Evolutionary conservation across 176 grass and related monocot species (phyloP), one percentile per base, ranked within the genome.

Genomic region (Carex parvula): DNA sequence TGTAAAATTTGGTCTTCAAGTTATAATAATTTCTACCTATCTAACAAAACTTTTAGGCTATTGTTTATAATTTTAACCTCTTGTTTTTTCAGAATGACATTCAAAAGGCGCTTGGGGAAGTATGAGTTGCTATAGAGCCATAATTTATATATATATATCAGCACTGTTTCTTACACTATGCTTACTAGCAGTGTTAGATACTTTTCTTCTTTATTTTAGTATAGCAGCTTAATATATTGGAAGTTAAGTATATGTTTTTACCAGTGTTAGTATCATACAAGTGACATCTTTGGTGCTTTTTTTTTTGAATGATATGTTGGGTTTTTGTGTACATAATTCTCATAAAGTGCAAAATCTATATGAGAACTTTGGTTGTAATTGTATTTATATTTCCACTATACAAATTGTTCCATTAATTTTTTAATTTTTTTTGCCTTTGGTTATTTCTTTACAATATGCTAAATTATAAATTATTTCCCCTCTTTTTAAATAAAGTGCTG

Each of bases 81-180:
- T 76, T 15, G n/a, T n/a, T 20, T 80, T 84, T 90, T 55, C 92
- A 98, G 95, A 91, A 91, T 55, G 90, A 94, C 52, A 93, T 98
- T 20, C 86, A 77, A 61, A 98, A 94, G 84, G 89, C 89, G 8
- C 81, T 98, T 52, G 95, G 86, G 26, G 41, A 83, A 46, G 0
- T 17, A 64, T 66, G 41, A 82, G 18, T 20, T 44, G 33, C 13
- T 82, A 48, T 55, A 55, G 13, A 16, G 14, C 46, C 42, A 76
- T 30, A 54, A 76, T 55, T 50, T 50, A 55, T 76, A 52, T 30
- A 73, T n/a, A n/a, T 48, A 52, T 55, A 73, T 48, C 8, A 5
- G 24, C 55, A 1, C 22, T 77, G 14, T 52, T 30, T 55, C 73
- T 77, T 55, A 5, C 0, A 56, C 71, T 56, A 30, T 17, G 24